Evolutionary conservation across 768 basidiomycete species (phyloP), one percentile per base, ranked within the genome.

Genomic region (Mycena polygramma): DNA sequence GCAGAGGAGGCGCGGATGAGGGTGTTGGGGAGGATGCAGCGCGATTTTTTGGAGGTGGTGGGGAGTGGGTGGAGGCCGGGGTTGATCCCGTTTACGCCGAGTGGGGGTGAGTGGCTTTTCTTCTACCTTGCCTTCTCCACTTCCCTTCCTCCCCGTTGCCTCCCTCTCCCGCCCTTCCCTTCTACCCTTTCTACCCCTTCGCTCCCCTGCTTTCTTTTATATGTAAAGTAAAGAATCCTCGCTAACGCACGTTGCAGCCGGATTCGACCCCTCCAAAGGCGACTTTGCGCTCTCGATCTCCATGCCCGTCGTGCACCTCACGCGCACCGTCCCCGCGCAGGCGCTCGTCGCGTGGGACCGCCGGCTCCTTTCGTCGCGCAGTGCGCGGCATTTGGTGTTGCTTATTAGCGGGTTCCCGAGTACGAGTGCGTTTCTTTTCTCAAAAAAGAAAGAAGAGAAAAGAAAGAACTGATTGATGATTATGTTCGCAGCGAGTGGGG

Each of bases 321-420:
- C 88, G 17, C 73, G 84, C 15, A 83, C 82, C 58, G 88, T 92
- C 26, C 85, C 91, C 14, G 85, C 90, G 4, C 88, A 89, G 45
- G 91, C 91, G 13, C 81, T 94, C 39, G 87, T 92, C 79, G 91
- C 92, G 26, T 94, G 92, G 92, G 92, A 94, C 74, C 83, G 87
- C 17, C 86, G 86, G 11, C 84, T 93, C 7, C 83, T 93, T 24
- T 51, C 37, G n/a, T 4, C 57, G 4, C 83, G 88, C 7, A 83
- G 85, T 37, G 80, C 86, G 15, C 87, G 88, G 24, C 83, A 92
- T 79, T 82, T 94, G 55, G 88, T 88, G 7, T 84, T 93, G n/a
- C 83, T 93, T 35, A 87, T 93, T 19, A 87, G 87, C 20, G 88
- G 90, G 9, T 81, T 88, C 24, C 84, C 86, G 3, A 74, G 48